Percentiles rank a stretch among this genome's conserved stretches.
Conservation (phyloP, 2,329 filamentous ascomycete species). For the Diaporthe sp. region DNA sequence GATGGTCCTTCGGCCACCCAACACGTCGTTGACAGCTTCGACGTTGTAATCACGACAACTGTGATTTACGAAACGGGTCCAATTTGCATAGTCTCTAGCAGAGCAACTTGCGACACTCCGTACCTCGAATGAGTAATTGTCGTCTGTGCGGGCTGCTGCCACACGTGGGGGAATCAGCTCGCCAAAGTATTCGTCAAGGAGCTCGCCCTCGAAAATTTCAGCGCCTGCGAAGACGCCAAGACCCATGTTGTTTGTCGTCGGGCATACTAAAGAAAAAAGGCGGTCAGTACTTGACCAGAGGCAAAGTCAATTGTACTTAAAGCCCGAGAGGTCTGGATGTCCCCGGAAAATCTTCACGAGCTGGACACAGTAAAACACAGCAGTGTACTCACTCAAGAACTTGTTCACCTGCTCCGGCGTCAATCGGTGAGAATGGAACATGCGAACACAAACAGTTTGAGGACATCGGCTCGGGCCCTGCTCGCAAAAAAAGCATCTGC, state of each 20-base stretch:
- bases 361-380: background rate
- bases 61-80: constrained; percentile 31
- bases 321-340: background rate
- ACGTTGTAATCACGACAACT: background rate
- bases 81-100: constrained; percentile 15
- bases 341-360: no score
- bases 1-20: background rate
- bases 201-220: background rate
- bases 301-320: background rate
- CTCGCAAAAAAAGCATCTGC: background rate
- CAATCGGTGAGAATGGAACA: accelerated
- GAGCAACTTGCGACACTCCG: background rate
- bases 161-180: background rate
- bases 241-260: background rate
- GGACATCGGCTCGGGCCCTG: background rate
- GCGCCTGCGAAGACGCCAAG: background rate
- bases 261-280: background rate
- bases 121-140: background rate
- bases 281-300: background rate
- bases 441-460: background rate
- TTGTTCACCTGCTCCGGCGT: no score
- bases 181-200: constrained; percentile 18
- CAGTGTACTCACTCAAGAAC: background rate
- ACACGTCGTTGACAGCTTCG: background rate
- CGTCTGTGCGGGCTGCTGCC: background rate